phyloP scores from a whole-genome alignment of 2,329 filamentous ascomycete species.

The Fusarium sp. region DNA sequence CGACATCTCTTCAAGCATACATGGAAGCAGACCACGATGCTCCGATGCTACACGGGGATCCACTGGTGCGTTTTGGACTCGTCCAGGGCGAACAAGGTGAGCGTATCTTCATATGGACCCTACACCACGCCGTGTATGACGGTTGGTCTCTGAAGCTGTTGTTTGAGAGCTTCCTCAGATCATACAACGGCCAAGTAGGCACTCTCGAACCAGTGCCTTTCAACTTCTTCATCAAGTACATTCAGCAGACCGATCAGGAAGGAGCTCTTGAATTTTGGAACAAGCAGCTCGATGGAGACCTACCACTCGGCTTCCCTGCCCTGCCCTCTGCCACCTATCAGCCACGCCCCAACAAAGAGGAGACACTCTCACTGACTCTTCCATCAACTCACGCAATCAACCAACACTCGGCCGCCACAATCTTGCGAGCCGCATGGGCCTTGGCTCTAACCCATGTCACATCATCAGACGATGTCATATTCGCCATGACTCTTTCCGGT shows the following conservation, averaged over 20 bases:
- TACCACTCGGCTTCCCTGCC: constrained; percentile 8
- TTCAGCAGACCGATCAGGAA: constrained; percentile 1
- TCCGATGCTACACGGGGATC: constrained; percentile 6
- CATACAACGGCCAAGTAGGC: constrained; percentile 5
- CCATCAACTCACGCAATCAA: not conserved
- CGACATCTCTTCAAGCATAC: constrained; percentile 2
- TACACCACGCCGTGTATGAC: constrained; percentile 8
- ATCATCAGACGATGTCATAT: constrained; percentile 10
- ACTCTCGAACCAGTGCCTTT: constrained; percentile 4
- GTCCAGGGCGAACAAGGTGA: constrained; percentile 1
- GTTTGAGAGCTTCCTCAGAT: constrained; percentile 9
- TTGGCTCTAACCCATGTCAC: constrained; percentile 5
- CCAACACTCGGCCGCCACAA: constrained; percentile 5
- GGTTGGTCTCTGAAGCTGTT: constrained; percentile 8
- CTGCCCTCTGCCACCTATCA: constrained; percentile 11
- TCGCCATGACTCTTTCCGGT: constrained; percentile 9
- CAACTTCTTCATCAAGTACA: constrained; percentile 9
- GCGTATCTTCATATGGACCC: constrained; percentile 6
- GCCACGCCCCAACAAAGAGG: constrained; percentile 4
- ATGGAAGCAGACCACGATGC: constrained; percentile 5
- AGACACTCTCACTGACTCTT: constrained; percentile 5
- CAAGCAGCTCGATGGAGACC: constrained; percentile 4
- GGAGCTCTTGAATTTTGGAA: constrained; percentile 9
- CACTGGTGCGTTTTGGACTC: constrained; percentile 5
- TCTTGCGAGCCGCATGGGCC: constrained; percentile 8